Percentiles rank a stretch among this genome's conserved stretches.
These are phyloP conservation scores for Citrullus mucosospermus DNA, from an alignment of 306 rosid genomes.

Conservation along the genomic window DNA sequence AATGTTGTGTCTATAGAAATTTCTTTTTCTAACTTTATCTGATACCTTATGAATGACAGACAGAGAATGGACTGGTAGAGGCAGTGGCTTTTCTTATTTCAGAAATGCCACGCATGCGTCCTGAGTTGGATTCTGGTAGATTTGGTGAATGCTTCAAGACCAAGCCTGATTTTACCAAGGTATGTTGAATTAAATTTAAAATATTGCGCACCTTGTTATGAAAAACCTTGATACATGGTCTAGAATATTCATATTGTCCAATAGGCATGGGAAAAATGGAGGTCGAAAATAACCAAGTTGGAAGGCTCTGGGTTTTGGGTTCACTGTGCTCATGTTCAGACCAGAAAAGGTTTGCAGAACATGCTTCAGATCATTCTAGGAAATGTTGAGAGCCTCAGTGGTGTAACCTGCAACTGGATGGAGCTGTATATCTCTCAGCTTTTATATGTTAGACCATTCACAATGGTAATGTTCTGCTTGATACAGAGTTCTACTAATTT, in stretches of 20 bases:
- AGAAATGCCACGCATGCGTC: conserved; percentile 73
- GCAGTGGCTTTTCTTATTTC: conserved; percentile 81
- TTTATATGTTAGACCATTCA: conserved; percentile 69
- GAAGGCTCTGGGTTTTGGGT: conserved; percentile 76
- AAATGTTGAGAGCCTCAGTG: conserved; percentile 45
- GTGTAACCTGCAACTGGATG: conserved; percentile 61
- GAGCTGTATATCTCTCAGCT: conserved; percentile 77
- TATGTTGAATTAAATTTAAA: conserved; percentile 13
- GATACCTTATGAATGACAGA: conserved; percentile 27
- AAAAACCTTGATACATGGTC: background rate
- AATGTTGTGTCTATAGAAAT: conserved; percentile 10
- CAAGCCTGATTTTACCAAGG: conserved; percentile 87
- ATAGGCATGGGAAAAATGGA: conserved; percentile 97
- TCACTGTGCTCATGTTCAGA: conserved; percentile 59
- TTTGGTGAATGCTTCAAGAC: conserved; percentile 66
- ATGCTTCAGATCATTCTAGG: conserved; percentile 85
- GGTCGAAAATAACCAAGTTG: conserved; percentile 67
- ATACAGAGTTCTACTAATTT: background rate
- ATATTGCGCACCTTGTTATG: background rate
- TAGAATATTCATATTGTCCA: conserved; percentile 9
- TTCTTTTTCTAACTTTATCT: conserved; percentile 9
- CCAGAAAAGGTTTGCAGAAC: conserved; percentile 70
- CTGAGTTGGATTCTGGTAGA: conserved; percentile 43
- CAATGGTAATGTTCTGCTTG: conserved; percentile 35
- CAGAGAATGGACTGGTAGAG: conserved; percentile 90